Evolutionary conservation across 305 asterid genomes (phyloP).

Genomic region (Coffea humblotiana): DNA sequence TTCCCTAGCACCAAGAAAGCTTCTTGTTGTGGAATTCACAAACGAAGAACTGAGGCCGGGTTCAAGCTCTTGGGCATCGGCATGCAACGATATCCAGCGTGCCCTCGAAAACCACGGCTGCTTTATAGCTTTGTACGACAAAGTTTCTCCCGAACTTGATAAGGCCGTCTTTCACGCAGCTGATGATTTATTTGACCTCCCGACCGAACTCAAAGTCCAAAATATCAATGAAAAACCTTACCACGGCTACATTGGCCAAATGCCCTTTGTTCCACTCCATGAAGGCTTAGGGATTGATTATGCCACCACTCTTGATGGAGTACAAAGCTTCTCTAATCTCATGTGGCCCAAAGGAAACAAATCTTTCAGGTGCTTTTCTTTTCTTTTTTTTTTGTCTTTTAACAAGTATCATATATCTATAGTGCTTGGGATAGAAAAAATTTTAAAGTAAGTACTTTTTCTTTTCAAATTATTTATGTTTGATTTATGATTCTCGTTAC

Average conservation of each 20-base stretch:
- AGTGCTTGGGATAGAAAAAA: too few relatives aligned
- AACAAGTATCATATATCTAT: too few relatives aligned
- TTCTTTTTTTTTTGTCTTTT: too few relatives aligned
- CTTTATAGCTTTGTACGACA: constrained; percentile 51
- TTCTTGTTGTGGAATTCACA: constrained; percentile 48
- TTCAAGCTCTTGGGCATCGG: constrained; percentile 42
- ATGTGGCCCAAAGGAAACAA: constrained; percentile 70
- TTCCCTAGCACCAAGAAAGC: constrained; percentile 33
- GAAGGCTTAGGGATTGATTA: constrained; percentile 69
- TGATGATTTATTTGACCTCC: constrained; percentile 49
- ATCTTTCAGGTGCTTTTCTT: constrained; percentile 39
- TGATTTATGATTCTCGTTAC: neutral
- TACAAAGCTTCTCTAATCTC: constrained; percentile 50
- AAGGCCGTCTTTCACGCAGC: constrained; percentile 48
- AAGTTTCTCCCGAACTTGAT: constrained; percentile 45
- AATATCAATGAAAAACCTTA: constrained; percentile 59
- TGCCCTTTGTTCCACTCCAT: constrained; percentile 62
- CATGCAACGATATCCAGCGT: constrained; percentile 44
- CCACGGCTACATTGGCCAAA: constrained; percentile 74
- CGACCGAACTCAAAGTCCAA: constrained; percentile 43
- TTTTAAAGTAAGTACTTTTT: too few relatives aligned
- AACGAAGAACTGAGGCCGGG: constrained; percentile 46
- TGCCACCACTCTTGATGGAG: constrained; percentile 54
- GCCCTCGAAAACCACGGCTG: constrained; percentile 71
- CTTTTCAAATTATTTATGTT: too few relatives aligned